Base-by-base conservation (phyloP, 1,284 basidiomycete species). In the Malassezia vespertilionis region DNA sequence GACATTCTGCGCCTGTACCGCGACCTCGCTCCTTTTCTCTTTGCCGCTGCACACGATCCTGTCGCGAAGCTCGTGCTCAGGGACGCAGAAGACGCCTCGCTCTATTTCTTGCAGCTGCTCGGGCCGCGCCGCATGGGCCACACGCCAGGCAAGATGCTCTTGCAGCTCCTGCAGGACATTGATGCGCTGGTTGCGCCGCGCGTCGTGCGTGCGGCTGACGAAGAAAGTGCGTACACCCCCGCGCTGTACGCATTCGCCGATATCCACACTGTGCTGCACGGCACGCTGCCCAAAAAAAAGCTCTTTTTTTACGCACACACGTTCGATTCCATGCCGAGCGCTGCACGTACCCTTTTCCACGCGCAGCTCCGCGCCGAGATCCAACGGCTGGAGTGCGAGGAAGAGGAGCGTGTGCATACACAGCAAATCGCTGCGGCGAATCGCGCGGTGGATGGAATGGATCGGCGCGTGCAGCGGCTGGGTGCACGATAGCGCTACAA, bases 251-350 rank as follows among this genome's bases (percentile, higher is more conserved):
- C 48, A 14, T 24, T 44, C 8, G 44, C 35, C 21, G 48, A 51
- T 18, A 15, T 51, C n/a, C 17, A 38, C 31, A 15, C 36, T 4
- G 7, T 3, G 21, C 11, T 27, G 11, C 26, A 12, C 14, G 9
- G 24, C 7, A 22, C 17, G 5, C 37, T 30, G 5, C 20, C 32
- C n/a, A 35, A 33, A 33, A 9, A 33, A 21, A 50, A 50, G 28
- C 35, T 50, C 7, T 28, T n/a, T 14, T 50, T 30, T 32, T 50
- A 50, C 22, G 47, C 47, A 7, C 27, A 30, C 4, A n/a, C n/a
- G 12, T 43, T 21, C 26, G 23, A n/a, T 9, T 8, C 24, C 28
- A 9, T 28, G 15, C 36, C 42, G 28, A 15, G 32, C 30, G 20
- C 30, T 31, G 15, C 36, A 31, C 31, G 24, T 14, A 3, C 9